phyloP scores from a whole-genome alignment of 2,329 filamentous ascomycete species.

The Colletotrichum liriopes region DNA sequence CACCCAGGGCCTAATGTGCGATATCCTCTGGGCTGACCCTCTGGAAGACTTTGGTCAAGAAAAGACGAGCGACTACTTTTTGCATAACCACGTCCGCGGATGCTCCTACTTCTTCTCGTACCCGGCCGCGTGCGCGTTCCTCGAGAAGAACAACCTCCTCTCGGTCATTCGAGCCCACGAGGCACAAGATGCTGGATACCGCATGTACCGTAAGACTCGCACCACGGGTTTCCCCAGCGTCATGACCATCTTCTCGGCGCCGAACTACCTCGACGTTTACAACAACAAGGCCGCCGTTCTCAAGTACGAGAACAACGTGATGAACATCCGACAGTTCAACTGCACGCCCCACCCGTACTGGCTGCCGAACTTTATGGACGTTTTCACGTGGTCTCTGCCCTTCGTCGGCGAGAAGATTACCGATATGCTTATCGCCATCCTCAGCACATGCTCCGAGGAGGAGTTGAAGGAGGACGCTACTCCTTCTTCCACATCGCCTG shows the following conservation, averaged over 20 bases:
- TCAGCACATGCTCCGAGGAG: conserved; percentile 99
- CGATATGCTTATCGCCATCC: conserved; percentile 98
- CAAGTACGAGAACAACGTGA: conserved; percentile 99
- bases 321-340: conserved; percentile 99
- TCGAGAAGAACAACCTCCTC: conserved; percentile 98
- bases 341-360: conserved; percentile 99
- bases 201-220: conserved; percentile 99
- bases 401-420: conserved; percentile 99
- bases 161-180: conserved; percentile 98
- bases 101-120: conserved; percentile 99
- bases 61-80: conserved; percentile 97
- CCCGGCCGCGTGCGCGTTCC: conserved; percentile 94
- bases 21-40: conserved; percentile 98
- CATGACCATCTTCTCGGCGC: conserved; percentile 99
- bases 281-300: conserved; percentile 99
- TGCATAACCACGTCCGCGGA: conserved; percentile 98
- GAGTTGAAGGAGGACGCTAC: conserved; percentile 93
- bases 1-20: conserved; percentile 98
- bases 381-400: conserved; percentile 99
- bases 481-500: conserved; percentile 77
- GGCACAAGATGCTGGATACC: conserved; percentile 97
- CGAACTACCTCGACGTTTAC: conserved; percentile 99
- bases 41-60: conserved; percentile 99
- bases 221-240: conserved; percentile 99
- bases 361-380: conserved; percentile 99